These are phyloP conservation scores for Aureobasidium sp. DNA, from an alignment of 2,329 filamentous ascomycete species.

Conservation along the genomic window DNA sequence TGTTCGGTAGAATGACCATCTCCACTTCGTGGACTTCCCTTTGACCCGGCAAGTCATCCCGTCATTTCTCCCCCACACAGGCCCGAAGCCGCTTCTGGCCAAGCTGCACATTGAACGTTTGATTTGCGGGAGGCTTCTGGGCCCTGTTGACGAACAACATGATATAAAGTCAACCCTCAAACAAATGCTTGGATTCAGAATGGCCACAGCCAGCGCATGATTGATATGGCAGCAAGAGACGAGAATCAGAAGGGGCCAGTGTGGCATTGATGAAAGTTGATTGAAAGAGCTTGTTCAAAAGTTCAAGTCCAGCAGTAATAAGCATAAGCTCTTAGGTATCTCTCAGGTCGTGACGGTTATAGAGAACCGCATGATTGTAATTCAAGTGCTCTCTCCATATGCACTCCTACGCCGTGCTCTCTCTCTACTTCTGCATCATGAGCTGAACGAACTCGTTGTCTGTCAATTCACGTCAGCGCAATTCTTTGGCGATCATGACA, in stretches of 20 bases:
- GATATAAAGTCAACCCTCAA: neutral
- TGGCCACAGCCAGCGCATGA: neutral
- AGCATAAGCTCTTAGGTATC: slow-evolving; percentile 13
- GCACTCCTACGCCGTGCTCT: neutral
- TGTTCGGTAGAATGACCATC: neutral
- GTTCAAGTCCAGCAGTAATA: slow-evolving; percentile 12
- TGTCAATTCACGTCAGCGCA: slow-evolving; percentile 23
- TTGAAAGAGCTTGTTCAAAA: slow-evolving; percentile 4
- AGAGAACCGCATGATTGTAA: slow-evolving; percentile 1
- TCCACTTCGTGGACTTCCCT: neutral
- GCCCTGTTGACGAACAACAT: neutral
- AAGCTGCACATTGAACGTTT: neutral
- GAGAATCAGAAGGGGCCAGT: neutral
- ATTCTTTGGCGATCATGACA: neutral
- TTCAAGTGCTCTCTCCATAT: slow-evolving; percentile 6
- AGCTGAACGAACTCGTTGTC: slow-evolving; percentile 52
- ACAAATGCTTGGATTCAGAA: neutral
- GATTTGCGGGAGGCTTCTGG: slow-evolving; percentile 2
- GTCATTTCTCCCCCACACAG: slow-evolving; percentile 3
- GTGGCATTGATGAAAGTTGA: neutral
- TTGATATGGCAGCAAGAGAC: neutral
- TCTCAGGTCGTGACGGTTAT: slow-evolving; percentile 13
- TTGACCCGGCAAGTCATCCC: neutral
- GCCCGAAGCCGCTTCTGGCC: slow-evolving; percentile 1
- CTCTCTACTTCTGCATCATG: slow-evolving; percentile 49